Conservation (phyloP, 768 basidiomycete genomes). For the Lactarius sp. region DNA sequence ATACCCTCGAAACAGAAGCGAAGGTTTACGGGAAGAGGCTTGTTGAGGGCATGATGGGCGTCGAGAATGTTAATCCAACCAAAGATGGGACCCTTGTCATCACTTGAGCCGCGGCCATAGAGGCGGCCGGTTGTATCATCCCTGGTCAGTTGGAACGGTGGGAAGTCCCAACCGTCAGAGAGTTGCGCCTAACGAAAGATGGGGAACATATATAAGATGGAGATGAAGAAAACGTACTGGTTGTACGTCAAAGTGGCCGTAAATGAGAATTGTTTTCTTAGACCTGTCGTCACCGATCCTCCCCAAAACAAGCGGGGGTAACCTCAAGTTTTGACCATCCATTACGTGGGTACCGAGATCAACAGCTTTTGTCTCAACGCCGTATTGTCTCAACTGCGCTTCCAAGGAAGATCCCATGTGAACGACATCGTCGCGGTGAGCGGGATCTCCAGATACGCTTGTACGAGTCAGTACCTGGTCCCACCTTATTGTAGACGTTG, state of each 20-base stretch:
- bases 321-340: conserved; percentile 63
- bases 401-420: conserved; percentile 85
- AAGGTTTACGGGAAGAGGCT: conserved; percentile 83
- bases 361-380: conserved; percentile 67
- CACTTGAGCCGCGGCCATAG: conserved; percentile 82
- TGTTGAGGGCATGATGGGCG: conserved; percentile 63
- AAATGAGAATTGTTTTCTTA: conserved; percentile 92
- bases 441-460: conserved; percentile 65
- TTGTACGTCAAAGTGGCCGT: conserved; percentile 96
- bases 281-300: conserved; percentile 73
- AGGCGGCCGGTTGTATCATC: conserved; percentile 53
- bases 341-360: conserved; percentile 74
- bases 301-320: conserved; percentile 84
- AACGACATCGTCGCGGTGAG: conserved; percentile 69
- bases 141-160: conserved; percentile 71
- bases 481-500: background rate
- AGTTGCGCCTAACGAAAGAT: conserved; percentile 34
- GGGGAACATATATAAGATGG: background rate
- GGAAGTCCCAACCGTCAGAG: conserved; percentile 82
- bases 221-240: conserved; percentile 49
- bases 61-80: conserved; percentile 90
- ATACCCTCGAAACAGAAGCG: conserved; percentile 94
- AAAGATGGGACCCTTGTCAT: conserved; percentile 87
- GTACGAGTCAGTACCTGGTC: background rate
- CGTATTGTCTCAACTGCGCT: conserved; percentile 65